A percentile compares a stretch with the other conserved stretches of the same genome.
phyloP scores from a whole-genome alignment of 305 asterid genomes.

The Fraxinus paxiana region DNA sequence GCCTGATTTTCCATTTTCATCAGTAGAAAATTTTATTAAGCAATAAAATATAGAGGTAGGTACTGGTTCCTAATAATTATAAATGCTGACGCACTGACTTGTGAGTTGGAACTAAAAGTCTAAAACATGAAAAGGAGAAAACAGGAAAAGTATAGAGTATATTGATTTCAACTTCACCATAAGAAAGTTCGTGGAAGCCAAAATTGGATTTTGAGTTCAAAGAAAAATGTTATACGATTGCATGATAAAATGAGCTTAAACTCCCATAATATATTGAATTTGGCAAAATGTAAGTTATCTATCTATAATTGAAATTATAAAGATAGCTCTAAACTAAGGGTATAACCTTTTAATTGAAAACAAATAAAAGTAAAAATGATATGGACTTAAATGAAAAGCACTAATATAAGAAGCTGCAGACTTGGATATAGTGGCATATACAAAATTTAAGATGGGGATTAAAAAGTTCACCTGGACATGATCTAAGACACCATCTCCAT shows the following conservation, averaged over 20 bases:
- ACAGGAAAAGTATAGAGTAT: background rate
- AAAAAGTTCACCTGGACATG: constrained; percentile 80
- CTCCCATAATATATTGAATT: background rate
- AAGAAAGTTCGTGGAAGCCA: background rate
- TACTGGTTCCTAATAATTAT: too few species aligned
- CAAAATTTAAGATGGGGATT: background rate
- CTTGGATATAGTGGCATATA: background rate
- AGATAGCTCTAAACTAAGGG: background rate
- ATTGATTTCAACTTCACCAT: background rate
- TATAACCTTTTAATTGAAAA: background rate
- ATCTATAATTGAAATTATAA: background rate
- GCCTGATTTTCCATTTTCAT: background rate
- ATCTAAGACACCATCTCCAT: constrained; percentile 95
- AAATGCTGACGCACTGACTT: too few species aligned
- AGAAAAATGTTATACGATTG: background rate
- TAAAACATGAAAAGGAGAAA: background rate
- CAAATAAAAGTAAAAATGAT: background rate
- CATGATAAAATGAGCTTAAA: background rate
- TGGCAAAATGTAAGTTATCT: background rate
- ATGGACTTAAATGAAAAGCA: background rate
- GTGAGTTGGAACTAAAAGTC: background rate
- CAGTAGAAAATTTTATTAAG: background rate
- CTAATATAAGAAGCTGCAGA: background rate
- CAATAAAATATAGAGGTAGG: background rate
- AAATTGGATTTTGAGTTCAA: background rate